Conservation (phyloP, 2,329 filamentous ascomycete species). For the Scedosporium boydii region DNA sequence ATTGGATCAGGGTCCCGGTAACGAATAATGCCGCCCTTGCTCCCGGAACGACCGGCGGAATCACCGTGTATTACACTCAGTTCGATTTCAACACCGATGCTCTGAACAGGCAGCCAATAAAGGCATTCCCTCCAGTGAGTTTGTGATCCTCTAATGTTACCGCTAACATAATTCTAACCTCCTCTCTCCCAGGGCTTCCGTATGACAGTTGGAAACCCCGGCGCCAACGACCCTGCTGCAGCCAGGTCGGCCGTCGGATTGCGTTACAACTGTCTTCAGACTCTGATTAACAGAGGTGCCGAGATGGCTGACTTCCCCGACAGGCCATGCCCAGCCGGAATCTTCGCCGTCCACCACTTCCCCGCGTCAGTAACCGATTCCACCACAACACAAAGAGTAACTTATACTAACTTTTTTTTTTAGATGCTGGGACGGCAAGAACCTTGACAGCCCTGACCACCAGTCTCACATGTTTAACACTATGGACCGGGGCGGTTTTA, state of each 20-base stretch:
- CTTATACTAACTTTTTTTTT: constrained; percentile 10
- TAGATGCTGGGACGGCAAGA: constrained; percentile 45
- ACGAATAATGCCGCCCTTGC: constrained; percentile 37
- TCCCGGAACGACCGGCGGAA: constrained; percentile 27
- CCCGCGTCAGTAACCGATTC: constrained; percentile 23
- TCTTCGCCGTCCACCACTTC: constrained; percentile 43
- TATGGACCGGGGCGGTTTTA: constrained; percentile 3
- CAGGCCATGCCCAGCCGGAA: constrained; percentile 37
- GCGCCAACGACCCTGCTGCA: constrained; percentile 20
- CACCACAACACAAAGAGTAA: constrained; percentile 10
- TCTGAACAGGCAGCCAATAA: constrained; percentile 22
- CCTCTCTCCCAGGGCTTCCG: constrained; percentile 27
- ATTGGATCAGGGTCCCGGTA: constrained; percentile 40
- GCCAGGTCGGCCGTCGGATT: constrained; percentile 27
- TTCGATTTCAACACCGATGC: constrained; percentile 19
- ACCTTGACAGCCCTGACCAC: constrained; percentile 38
- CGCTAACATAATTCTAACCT: background rate
- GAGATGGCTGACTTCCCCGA: constrained; percentile 38
- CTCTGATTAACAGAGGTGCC: constrained; percentile 36
- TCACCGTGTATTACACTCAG: constrained; percentile 36
- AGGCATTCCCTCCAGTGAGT: constrained; percentile 23
- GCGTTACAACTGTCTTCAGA: constrained; percentile 33
- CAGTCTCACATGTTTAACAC: constrained; percentile 24
- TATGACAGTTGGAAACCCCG: constrained; percentile 34
- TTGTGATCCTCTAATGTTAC: too few relatives aligned